These are phyloP conservation scores for Phytopythium delawarense DNA, from an alignment of 352 stramenopile species.

Conservation along the genomic window DNA sequence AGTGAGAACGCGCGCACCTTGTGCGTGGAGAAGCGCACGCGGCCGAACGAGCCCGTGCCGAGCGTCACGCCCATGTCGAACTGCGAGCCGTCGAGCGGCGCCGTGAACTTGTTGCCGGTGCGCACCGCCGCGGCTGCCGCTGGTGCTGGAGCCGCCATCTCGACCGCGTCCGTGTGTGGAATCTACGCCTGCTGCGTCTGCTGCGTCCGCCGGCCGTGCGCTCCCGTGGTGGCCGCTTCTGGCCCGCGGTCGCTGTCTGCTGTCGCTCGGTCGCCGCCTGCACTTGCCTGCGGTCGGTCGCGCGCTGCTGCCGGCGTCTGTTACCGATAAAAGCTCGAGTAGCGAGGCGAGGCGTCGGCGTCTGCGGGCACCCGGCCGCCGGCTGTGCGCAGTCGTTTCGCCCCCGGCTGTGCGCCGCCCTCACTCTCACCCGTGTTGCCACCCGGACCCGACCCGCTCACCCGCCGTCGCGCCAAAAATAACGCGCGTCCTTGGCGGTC, in stretches of 20 bases:
- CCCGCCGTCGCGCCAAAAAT: neutral
- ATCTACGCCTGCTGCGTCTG: neutral
- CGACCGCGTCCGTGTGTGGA: neutral
- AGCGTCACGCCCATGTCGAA: slow-evolving; percentile 96
- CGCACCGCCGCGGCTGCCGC: slow-evolving; percentile 9
- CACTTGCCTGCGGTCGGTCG: neutral
- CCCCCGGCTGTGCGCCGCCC: too few relatives aligned
- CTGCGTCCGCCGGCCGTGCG: neutral
- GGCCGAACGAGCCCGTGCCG: slow-evolving; percentile 95
- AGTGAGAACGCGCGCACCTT: slow-evolving; percentile 45
- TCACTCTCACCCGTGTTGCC: too few relatives aligned
- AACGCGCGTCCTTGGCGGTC: neutral
- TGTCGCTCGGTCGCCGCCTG: neutral
- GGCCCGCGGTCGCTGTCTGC: neutral
- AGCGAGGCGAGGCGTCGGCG: neutral
- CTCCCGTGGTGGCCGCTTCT: neutral
- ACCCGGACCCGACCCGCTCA: neutral
- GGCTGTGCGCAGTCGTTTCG: slow-evolving; percentile 1
- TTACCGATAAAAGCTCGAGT: neutral
- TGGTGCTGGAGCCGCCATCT: slow-evolving; percentile 6
- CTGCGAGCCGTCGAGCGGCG: slow-evolving; percentile 73
- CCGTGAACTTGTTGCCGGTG: slow-evolving; percentile 54
- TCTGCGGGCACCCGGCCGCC: neutral
- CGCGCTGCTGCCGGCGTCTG: neutral
- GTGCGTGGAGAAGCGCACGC: slow-evolving; percentile 95